Evolutionary conservation across 768 basidiomycete genomes (phyloP).

Genomic region (Tricholoma terreum): DNA sequence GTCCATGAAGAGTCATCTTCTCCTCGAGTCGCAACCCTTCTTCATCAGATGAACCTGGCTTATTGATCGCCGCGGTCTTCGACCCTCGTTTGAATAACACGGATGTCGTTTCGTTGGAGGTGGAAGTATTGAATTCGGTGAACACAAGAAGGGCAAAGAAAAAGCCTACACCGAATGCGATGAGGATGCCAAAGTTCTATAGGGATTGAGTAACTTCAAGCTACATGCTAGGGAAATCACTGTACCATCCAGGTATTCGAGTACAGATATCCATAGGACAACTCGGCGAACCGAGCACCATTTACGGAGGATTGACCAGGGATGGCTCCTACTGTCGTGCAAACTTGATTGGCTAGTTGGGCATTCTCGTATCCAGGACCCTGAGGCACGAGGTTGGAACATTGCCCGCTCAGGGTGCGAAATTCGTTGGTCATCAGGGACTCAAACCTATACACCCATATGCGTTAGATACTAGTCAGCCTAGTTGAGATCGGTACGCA

Average conservation of each 20-base stretch:
- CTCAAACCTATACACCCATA: conserved; percentile 58
- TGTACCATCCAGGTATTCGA: conserved; percentile 23
- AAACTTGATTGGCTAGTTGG: conserved; percentile 65
- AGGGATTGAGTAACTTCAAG: not conserved
- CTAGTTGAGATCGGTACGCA: conserved; percentile 39
- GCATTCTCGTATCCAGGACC: conserved; percentile 62
- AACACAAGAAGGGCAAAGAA: conserved; percentile 51
- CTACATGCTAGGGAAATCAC: not conserved
- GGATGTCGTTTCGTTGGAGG: conserved; percentile 36
- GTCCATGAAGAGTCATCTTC: conserved; percentile 14
- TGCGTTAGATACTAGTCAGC: conserved; percentile 18
- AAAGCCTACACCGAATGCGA: conserved; percentile 62
- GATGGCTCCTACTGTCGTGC: conserved; percentile 64
- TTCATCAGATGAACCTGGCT: conserved; percentile 25
- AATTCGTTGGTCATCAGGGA: conserved; percentile 81
- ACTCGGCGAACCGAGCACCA: conserved; percentile 49
- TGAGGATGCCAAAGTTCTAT: conserved; percentile 66
- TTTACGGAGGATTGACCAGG: conserved; percentile 57
- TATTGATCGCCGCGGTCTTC: conserved; percentile 18
- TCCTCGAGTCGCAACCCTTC: conserved; percentile 36
- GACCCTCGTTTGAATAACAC: conserved; percentile 65
- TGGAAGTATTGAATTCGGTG: conserved; percentile 50
- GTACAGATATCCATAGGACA: conserved; percentile 47
- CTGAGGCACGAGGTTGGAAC: conserved; percentile 56
- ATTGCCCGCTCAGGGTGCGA: conserved; percentile 58